Evolutionary conservation across 2,329 filamentous ascomycete genomes (phyloP).

Genomic region (Paraconiothyrium brasiliense): DNA sequence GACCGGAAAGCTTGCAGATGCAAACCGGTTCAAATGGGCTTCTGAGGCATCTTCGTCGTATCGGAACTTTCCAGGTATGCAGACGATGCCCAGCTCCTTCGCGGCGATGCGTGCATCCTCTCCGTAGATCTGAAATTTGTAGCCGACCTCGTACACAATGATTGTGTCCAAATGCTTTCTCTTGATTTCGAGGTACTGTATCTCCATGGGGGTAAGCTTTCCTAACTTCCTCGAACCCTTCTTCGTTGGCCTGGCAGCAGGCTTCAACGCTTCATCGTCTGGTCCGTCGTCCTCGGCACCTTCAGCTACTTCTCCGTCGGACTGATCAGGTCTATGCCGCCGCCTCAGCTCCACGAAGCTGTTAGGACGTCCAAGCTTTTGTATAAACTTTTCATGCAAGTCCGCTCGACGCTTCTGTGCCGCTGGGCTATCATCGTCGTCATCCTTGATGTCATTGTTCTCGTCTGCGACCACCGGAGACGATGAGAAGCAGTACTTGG

Average conservation of each 20-base stretch:
- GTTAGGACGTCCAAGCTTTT: slow-evolving; percentile 87
- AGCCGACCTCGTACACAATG: slow-evolving; percentile 93
- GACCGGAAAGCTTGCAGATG: slow-evolving; percentile 93
- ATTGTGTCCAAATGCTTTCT: slow-evolving; percentile 87
- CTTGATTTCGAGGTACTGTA: slow-evolving; percentile 94
- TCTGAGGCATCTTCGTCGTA: slow-evolving; percentile 89
- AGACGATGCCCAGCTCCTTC: slow-evolving; percentile 92
- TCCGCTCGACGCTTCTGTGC: slow-evolving; percentile 70
- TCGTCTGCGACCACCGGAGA: slow-evolving; percentile 52
- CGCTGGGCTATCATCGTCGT: slow-evolving; percentile 60
- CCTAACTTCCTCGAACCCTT: slow-evolving; percentile 73
- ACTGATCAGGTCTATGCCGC: slow-evolving; percentile 61
- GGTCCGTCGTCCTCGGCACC: slow-evolving; percentile 65
- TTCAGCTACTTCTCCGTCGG: slow-evolving; percentile 50
- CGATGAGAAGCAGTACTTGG: slow-evolving; percentile 67
- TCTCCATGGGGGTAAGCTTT: slow-evolving; percentile 94
- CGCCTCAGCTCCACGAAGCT: slow-evolving; percentile 75
- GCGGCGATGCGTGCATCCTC: slow-evolving; percentile 91
- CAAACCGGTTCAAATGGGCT: slow-evolving; percentile 89
- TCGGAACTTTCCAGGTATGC: slow-evolving; percentile 92
- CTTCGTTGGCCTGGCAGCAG: slow-evolving; percentile 53
- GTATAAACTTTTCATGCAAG: slow-evolving; percentile 85
- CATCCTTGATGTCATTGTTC: slow-evolving; percentile 49
- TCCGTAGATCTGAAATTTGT: slow-evolving; percentile 97
- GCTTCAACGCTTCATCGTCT: slow-evolving; percentile 63